phyloP scores from a whole-genome alignment of 768 basidiomycete genomes.

The Pulveroboletus sp. region DNA sequence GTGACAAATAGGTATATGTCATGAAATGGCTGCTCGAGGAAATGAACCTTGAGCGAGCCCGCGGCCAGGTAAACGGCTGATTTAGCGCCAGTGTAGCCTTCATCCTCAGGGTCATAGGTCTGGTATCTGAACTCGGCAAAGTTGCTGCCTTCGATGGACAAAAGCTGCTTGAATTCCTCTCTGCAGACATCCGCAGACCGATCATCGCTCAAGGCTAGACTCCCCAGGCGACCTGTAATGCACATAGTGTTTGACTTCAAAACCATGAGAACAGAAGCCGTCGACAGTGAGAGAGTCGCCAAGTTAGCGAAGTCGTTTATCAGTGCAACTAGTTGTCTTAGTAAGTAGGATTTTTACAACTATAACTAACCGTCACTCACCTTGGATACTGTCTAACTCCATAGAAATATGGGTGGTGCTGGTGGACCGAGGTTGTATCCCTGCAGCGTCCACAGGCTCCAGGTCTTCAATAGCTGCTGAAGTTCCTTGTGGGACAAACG shows the following conservation, averaged over 20 bases:
- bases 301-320: constrained; percentile 65
- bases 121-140: constrained; percentile 93
- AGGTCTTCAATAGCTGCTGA: constrained; percentile 5
- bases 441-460: constrained; percentile 5
- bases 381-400: constrained; percentile 79
- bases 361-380: constrained; percentile 36
- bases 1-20: constrained; percentile 78
- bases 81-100: constrained; percentile 72
- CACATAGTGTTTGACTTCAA: constrained; percentile 69
- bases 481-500: constrained; percentile 62
- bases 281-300: constrained; percentile 85
- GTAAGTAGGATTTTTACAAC: constrained; percentile 9
- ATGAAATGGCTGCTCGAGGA: constrained; percentile 87
- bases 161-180: constrained; percentile 73
- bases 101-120: constrained; percentile 74
- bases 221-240: constrained; percentile 78
- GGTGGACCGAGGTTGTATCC: constrained; percentile 10
- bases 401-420: constrained; percentile 78
- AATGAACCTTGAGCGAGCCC: constrained; percentile 88
- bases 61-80: constrained; percentile 76
- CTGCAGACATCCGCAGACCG: constrained; percentile 45
- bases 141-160: constrained; percentile 92
- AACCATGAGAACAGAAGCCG: constrained; percentile 79
- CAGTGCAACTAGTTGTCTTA: constrained; percentile 54
- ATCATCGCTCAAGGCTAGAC: constrained; percentile 76